Percentiles rank a stretch among this genome's conserved stretches.
These are phyloP conservation scores for Macadamia integrifolia DNA, from an alignment of 164 flowering plant species.

Conservation along the genomic window DNA sequence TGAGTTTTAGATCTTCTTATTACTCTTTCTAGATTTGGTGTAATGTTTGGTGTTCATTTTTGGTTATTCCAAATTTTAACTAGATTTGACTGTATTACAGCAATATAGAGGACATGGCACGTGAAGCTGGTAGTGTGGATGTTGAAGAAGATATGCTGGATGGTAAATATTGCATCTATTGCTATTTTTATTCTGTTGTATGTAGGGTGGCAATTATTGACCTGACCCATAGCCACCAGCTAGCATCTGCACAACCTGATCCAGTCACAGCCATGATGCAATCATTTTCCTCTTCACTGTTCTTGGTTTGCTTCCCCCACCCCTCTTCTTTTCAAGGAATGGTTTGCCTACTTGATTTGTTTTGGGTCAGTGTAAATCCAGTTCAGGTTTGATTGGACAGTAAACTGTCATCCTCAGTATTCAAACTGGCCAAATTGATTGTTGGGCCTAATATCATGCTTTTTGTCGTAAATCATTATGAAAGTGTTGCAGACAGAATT, in stretches of 20 bases:
- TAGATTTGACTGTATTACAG: constrained; percentile 32
- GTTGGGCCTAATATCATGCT: constrained; percentile 7
- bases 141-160: constrained; percentile 68
- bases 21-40: background rate
- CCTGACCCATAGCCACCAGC: too few relatives aligned
- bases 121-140: constrained; percentile 88
- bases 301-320: too few relatives aligned
- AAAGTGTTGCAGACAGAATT: constrained; percentile 76
- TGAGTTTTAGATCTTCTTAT: background rate
- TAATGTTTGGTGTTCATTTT: background rate
- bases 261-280: too few relatives aligned
- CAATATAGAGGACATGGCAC: constrained; percentile 93
- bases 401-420: too few relatives aligned
- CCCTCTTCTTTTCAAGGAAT: too few relatives aligned
- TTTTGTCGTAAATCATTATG: constrained; percentile 16
- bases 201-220: too few relatives aligned
- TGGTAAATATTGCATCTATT: constrained; percentile 39
- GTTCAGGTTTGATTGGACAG: too few relatives aligned
- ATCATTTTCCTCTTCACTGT: too few relatives aligned
- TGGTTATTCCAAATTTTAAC: constrained; percentile 1
- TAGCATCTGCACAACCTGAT: too few relatives aligned
- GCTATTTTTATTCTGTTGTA: constrained; percentile 3
- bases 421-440: too few relatives aligned
- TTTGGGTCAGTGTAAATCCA: too few relatives aligned
- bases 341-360: too few relatives aligned